Percentiles rank a stretch among this genome's conserved stretches.
Evolutionary conservation across 2,329 filamentous ascomycete genomes (phyloP).

Genomic region (Trichothecium sympodiale): DNA sequence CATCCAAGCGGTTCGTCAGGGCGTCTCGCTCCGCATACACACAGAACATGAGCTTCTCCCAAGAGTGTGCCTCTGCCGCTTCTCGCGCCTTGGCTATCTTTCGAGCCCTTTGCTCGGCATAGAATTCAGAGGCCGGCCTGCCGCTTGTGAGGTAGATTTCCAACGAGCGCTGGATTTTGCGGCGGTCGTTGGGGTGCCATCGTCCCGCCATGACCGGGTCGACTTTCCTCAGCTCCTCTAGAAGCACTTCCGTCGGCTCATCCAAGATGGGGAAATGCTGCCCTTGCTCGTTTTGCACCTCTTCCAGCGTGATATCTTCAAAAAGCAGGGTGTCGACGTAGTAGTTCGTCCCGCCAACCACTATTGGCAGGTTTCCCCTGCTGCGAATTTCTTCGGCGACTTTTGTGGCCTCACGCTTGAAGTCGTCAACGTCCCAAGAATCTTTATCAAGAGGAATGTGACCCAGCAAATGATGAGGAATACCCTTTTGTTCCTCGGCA

Average conservation of each 20-base stretch:
- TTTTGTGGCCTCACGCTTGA: constrained; percentile 56
- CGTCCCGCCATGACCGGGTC: constrained; percentile 81
- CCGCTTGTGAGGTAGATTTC: constrained; percentile 85
- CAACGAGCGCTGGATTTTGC: constrained; percentile 82
- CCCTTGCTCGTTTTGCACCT: neutral
- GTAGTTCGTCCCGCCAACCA: constrained; percentile 93
- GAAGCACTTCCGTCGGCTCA: constrained; percentile 58
- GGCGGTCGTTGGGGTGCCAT: constrained; percentile 89
- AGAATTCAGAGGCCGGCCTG: constrained; percentile 72
- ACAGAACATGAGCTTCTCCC: constrained; percentile 70
- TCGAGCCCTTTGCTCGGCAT: constrained; percentile 58
- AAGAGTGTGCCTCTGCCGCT: constrained; percentile 18
- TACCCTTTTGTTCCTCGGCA: constrained; percentile 57
- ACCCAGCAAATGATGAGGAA: constrained; percentile 82
- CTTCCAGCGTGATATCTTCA: constrained; percentile 40
- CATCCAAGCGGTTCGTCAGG: constrained; percentile 61
- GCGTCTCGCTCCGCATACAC: constrained; percentile 62
- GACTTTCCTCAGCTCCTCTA: constrained; percentile 63
- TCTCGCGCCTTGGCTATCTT: constrained; percentile 13
- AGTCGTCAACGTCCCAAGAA: constrained; percentile 74
- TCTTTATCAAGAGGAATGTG: constrained; percentile 64
- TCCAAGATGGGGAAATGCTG: constrained; percentile 58
- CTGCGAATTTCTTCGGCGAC: constrained; percentile 68
- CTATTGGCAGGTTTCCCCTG: constrained; percentile 71
- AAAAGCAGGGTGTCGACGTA: constrained; percentile 87